Base-by-base conservation (phyloP, 192 early-diverging fungal species). In the Chytriomyces hyalinus region DNA sequence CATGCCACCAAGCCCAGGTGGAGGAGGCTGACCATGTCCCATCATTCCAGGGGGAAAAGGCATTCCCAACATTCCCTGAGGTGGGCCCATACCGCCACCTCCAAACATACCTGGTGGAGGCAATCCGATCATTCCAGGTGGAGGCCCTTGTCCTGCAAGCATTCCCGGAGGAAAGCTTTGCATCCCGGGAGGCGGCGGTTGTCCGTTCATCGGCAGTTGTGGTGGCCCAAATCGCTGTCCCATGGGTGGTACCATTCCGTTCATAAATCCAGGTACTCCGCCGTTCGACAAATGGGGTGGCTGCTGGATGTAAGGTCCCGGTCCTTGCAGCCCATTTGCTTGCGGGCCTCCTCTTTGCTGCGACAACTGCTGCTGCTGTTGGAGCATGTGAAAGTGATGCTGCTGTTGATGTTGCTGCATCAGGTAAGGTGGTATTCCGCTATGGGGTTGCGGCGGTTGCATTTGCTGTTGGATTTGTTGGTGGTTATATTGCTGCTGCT, bases 331-430 rank as follows among this genome's bases (percentile, higher is more conserved):
- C 51, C 24, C 28, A 47, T 47, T 47, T 2, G 43, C 66, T 47
- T 28, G 66, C 10, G 53, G 66, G 13, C 36, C 36, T 36, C 36
- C 36, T 36, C 36, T 36, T 2, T 36, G 36, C 36, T 13, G 66
- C 66, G 49, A 47, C 4, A 67, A 57, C 13, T 13, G 53, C 3
- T 57, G 53, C 53, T n/a, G 13, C 53, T 57, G 53, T 57, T 57
- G 68, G 36, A 22, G 68, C 51, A 57, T 48, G 46, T 70, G 9
- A 7, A 44, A 45, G 9, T 57, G 71, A 45, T 73, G 71, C 47
- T 73, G 71, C 36, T 24, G 59, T 10, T 73, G 71, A 22, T 60
- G 71, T 57, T 62, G 61, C 60, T 73, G 53, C 15, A 57, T n/a
- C 15, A 57, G 0, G 3, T 13, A 4, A 36, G 63, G 15, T 65